phyloP scores from a whole-genome alignment of 371 early-diverging fungal genomes.

The Saksenaea vasiformis region DNA sequence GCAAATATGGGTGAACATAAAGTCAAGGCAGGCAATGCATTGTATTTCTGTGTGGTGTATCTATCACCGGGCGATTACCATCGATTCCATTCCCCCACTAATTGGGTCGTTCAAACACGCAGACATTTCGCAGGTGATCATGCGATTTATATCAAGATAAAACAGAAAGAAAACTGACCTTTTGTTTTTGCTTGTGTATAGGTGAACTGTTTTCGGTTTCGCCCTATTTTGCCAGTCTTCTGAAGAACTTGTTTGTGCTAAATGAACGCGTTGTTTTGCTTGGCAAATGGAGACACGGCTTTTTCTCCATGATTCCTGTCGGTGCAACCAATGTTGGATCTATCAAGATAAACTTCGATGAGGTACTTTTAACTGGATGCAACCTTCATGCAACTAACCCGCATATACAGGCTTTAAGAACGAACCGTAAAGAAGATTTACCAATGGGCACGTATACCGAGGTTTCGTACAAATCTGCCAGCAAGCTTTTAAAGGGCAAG shows the following conservation, averaged over 20 bases:
- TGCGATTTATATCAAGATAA: neutral
- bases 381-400: neutral
- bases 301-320: conserved; percentile 95
- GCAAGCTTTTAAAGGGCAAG: conserved; percentile 66
- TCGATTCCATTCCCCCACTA: conserved; percentile 95
- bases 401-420: conserved; percentile 62
- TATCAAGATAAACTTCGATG: conserved; percentile 89
- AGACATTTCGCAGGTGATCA: conserved; percentile 83
- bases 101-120: conserved; percentile 86
- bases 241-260: conserved; percentile 89
- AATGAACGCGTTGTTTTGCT: conserved; percentile 94
- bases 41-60: conserved; percentile 92
- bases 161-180: neutral
- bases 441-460: conserved; percentile 81
- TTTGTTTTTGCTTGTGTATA: conserved; percentile 11
- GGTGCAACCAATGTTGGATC: conserved; percentile 98
- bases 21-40: conserved; percentile 66
- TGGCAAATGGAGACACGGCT: conserved; percentile 93
- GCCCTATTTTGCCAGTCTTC: conserved; percentile 79
- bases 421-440: conserved; percentile 65
- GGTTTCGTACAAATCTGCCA: conserved; percentile 67
- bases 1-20: conserved; percentile 36
- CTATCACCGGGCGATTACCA: conserved; percentile 98
- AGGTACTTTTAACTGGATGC: conserved; percentile 36
- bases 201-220: conserved; percentile 95